Percentiles rank a stretch among this genome's conserved stretches.
Conservation (phyloP, 139 green algal species). For the Tetradesmus lagerheimii region DNA sequence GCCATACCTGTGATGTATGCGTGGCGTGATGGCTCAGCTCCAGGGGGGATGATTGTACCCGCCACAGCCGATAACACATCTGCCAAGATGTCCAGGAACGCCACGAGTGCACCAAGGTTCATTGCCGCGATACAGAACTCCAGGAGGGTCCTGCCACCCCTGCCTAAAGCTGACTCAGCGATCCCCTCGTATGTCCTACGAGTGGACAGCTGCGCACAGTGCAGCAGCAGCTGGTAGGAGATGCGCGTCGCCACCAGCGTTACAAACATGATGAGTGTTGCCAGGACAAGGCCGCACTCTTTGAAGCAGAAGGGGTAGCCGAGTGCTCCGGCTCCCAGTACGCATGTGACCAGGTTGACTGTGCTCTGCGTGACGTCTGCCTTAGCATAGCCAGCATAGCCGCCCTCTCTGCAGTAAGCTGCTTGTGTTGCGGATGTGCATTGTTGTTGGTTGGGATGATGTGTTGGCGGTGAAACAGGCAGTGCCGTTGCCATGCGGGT, state of each 20-base stretch:
- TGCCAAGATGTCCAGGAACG: slow-evolving; percentile 89
- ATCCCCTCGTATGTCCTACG: slow-evolving; percentile 77
- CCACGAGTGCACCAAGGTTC: slow-evolving; percentile 79
- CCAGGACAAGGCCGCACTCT: slow-evolving; percentile 72
- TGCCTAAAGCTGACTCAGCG: slow-evolving; percentile 34
- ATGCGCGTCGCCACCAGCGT: slow-evolving; percentile 74
- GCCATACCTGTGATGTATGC: slow-evolving; percentile 65
- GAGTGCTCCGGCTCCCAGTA: slow-evolving; percentile 78
- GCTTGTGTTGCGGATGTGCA: background rate
- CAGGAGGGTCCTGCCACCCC: slow-evolving; percentile 40
- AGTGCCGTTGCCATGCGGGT: no score
- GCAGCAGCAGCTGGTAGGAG: slow-evolving; percentile 81
- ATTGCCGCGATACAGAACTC: slow-evolving; percentile 66
- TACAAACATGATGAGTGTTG: slow-evolving; percentile 75
- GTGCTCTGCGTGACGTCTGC: slow-evolving; percentile 58
- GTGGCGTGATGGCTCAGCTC: slow-evolving; percentile 81
- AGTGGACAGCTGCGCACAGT: slow-evolving; percentile 73
- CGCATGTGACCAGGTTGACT: slow-evolving; percentile 79
- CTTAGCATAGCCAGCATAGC: background rate
- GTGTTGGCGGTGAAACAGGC: no score
- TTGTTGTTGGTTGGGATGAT: background rate
- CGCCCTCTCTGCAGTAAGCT: background rate
- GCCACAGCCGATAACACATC: slow-evolving; percentile 83
- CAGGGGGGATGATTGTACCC: slow-evolving; percentile 84
- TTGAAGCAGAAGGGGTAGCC: slow-evolving; percentile 74